Base-by-base conservation (phyloP, 192 early-diverging fungal species). In the Coemansia sp. region DNA sequence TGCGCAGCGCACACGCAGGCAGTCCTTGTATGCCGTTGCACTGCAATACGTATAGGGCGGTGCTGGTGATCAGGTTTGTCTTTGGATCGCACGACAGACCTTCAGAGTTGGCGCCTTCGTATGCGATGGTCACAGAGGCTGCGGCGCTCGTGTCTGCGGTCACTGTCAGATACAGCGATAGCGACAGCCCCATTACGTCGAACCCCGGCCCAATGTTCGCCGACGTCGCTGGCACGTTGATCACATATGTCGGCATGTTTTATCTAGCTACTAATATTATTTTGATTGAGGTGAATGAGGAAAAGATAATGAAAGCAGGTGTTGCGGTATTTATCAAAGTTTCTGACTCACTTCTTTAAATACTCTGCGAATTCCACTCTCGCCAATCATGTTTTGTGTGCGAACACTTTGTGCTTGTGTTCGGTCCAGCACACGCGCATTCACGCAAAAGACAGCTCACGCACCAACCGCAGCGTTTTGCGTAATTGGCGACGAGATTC, bases 131-230 rank as follows among this genome's bases (percentile, higher is more conserved):
- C 22, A 59, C 31, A 10, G 59, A 14, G 3, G 27, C 61, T 2
- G 17, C 22, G 23, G 41, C 31, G 23, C 59, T 10, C 2, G 41
- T 16, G 6, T 62, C 53, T 1, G 82, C 87, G 31, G 85, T 79
- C 19, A 99, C 73, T 1, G 84, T 85, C 39, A 99, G 84, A 75
- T 91, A 90, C 47, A 97, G 82, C n/a, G 91, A 92, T 17, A 97
- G 88, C 26, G 93, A 89, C 4, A 93, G 85, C 22, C 97, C 97
- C 39, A 99, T 85, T 21, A 92, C 90, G 74, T 99, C 97, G 72
- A 95, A 99, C 38, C 97, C 97, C 16, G 96, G 95, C 14, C 97
- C 97, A 52, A 99, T 89, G 77, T 99, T 99, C 58, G 97, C 90
- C n/a, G 97, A 91, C 9, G 96, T 95, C 25, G 90, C 90, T 6